Evolutionary conservation across 164 flowering plant species (phyloP), one percentile per base, ranked within the genome.

Genomic region (Stephania japonica): DNA sequence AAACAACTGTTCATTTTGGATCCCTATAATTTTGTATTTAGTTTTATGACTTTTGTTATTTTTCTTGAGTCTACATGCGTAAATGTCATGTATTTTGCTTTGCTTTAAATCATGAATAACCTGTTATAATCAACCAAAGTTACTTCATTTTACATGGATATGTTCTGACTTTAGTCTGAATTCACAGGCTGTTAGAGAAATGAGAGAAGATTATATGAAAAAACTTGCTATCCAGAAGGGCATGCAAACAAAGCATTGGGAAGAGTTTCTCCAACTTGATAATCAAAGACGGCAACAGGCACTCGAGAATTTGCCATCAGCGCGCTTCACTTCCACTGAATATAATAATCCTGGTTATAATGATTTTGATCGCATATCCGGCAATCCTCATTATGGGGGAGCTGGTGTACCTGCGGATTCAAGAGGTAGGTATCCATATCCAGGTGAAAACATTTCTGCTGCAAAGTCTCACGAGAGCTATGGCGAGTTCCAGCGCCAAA

Each of bases 231-330:
- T 73, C 38, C 72, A 89, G 71, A 87, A 92, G 83, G 87, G 79
- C 50, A 72, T 76, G 62, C 98, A 93, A 73, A 86, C 88, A 64
- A 91, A 87, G 78, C 90, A 87, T 77, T 93, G 98, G 97, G 97
- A 89, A 59, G 98, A 92, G 69, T 96, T 96, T 80, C 89, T 92
- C 83, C 89, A 87, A 70, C 72, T 79, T 70, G 90, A 91, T 80
- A 80, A 80, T 41, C 87, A 84, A 76, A 91, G 87, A 81, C 85
- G 79, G 76, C 97, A 87, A 67, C 85, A 80, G 64, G 78, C 87
- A 49, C 84, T 72, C 12, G 90, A 85, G 68, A 88, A 82, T 41
- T 72, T 83, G 75, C 61, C 91, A 6, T 50, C 78, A 23, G 73
- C 91, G 25, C 86, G 89, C 53, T 90, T 78, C 78, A 83, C 83